Percentiles rank a stretch among this genome's conserved stretches.
Conservation (phyloP, 1,284 basidiomycete species). For the Schizopora paradoxa region DNA sequence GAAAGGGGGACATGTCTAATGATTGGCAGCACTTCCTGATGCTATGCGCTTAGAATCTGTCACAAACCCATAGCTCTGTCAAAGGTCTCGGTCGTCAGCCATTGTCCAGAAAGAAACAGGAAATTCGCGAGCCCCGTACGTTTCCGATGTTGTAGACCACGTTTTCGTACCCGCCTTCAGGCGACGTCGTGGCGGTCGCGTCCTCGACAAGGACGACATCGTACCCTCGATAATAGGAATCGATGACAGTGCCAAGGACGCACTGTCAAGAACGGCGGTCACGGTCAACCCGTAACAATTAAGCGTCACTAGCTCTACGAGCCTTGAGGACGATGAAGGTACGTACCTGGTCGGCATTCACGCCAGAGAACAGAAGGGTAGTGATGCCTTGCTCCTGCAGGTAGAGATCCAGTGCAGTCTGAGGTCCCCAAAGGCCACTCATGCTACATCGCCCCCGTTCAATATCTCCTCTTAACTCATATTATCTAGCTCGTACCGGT, state of each 20-base stretch:
- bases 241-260: slow-evolving; percentile 58
- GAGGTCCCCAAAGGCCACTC: slow-evolving; percentile 63
- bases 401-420: slow-evolving; percentile 53
- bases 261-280: slow-evolving; percentile 36
- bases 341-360: slow-evolving; percentile 61
- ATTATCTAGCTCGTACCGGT: slow-evolving; percentile 37
- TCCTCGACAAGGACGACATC: slow-evolving; percentile 56
- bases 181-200: slow-evolving; percentile 56
- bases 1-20: too few species aligned
- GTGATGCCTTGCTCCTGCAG: slow-evolving; percentile 58
- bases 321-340: not conserved
- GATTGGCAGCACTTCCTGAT: too few species aligned
- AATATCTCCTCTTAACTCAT: not conserved
- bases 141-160: slow-evolving; percentile 51
- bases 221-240: slow-evolving; percentile 61
- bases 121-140: slow-evolving; percentile 31
- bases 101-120: slow-evolving; percentile 7
- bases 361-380: slow-evolving; percentile 58
- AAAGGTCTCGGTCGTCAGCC: not conserved
- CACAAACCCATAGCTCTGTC: slow-evolving; percentile 55
- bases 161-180: slow-evolving; percentile 52
- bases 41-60: slow-evolving; percentile 44
- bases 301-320: not conserved
- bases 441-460: too few species aligned
- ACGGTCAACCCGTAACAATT: slow-evolving; percentile 1